Percentiles rank a stretch among this genome's conserved stretches.
phyloP scores from a whole-genome alignment of 768 basidiomycete species.

The Peribolospora kevripleyi region DNA sequence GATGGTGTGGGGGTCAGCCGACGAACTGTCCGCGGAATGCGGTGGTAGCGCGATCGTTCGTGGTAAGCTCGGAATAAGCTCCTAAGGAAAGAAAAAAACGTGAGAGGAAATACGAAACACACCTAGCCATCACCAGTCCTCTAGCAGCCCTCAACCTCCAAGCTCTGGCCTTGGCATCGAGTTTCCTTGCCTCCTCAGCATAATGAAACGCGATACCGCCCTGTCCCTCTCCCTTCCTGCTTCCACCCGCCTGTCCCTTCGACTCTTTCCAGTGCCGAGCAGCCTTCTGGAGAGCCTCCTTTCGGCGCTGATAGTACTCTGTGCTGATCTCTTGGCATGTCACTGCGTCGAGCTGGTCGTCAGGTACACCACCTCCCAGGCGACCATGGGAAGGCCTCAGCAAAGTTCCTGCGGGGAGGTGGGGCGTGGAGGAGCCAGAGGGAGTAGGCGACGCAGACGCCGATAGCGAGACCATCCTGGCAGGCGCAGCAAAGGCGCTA shows the following conservation, averaged over 20 bases:
- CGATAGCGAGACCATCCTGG: too few species aligned
- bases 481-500: neutral
- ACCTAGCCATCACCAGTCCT: constrained; percentile 16
- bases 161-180: constrained; percentile 13
- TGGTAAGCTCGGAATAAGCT: too few species aligned
- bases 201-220: constrained; percentile 18
- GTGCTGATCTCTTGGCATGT: constrained; percentile 16
- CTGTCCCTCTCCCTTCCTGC: constrained; percentile 9
- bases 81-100: neutral
- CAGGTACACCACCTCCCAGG: neutral
- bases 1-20: constrained; percentile 1
- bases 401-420: neutral
- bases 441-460: neutral
- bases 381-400: neutral
- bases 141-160: constrained; percentile 21
- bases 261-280: constrained; percentile 14
- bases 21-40: neutral
- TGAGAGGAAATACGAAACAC: neutral
- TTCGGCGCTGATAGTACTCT: constrained; percentile 15
- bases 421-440: neutral
- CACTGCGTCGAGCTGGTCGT: neutral
- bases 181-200: constrained; percentile 18
- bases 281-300: constrained; percentile 18
- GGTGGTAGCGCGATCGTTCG: neutral
- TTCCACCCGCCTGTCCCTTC: constrained; percentile 1